Conservation (phyloP, 1,284 basidiomycete species). For the Mrakiaceae sp. region DNA sequence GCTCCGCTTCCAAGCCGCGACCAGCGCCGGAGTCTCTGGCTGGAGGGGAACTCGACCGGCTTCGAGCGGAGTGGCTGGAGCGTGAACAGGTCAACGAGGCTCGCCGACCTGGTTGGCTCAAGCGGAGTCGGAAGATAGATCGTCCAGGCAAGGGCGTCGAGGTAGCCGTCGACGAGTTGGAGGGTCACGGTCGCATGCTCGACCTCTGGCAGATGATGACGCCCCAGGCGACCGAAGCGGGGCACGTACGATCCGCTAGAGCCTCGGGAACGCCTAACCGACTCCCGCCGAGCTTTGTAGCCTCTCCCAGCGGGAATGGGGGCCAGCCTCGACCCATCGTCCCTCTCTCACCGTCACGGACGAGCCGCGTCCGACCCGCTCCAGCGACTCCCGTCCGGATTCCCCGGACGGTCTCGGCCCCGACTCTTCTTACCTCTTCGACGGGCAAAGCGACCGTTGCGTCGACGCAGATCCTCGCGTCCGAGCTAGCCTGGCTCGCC, state of each 20-base stretch:
- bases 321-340: not conserved
- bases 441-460: slow-evolving; percentile 4
- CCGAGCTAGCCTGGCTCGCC: slow-evolving; percentile 15
- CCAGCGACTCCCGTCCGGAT: not conserved
- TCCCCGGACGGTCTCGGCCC: slow-evolving; percentile 14
- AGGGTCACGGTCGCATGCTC: not conserved
- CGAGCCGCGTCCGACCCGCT: not conserved
- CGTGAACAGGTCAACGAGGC: slow-evolving; percentile 4
- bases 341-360: not conserved
- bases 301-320: not conserved
- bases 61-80: not conserved
- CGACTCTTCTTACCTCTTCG: slow-evolving; percentile 2
- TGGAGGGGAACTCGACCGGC: not conserved
- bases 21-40: not conserved
- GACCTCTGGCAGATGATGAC: slow-evolving; percentile 9
- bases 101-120: slow-evolving; percentile 9
- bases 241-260: not conserved
- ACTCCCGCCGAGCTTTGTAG: not conserved
- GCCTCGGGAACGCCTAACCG: not conserved
- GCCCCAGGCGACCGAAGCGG: not conserved
- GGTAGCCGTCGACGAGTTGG: not conserved
- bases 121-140: slow-evolving; percentile 4
- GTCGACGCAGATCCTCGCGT: slow-evolving; percentile 8
- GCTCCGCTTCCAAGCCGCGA: not conserved
- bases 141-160: slow-evolving; percentile 7